Evolutionary conservation across 2,329 filamentous ascomycete species (phyloP).

Genomic region (Madurella fahalii): DNA sequence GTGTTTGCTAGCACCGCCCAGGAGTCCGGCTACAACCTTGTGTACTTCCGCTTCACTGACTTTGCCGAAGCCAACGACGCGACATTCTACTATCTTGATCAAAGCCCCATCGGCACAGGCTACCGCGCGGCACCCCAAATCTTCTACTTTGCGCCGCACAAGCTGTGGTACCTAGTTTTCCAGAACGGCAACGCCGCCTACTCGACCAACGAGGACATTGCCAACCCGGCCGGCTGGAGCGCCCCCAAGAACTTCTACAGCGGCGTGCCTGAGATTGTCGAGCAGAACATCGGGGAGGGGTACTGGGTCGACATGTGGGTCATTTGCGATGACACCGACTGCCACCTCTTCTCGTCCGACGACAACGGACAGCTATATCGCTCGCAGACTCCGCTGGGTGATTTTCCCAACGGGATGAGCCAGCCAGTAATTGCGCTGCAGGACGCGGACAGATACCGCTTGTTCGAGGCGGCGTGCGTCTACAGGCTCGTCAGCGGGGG

Average conservation of each 20-base stretch:
- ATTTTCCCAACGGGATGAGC: constrained; percentile 36
- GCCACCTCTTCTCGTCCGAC: constrained; percentile 39
- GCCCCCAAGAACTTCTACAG: constrained; percentile 35
- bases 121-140: constrained; percentile 40
- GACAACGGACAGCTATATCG: constrained; percentile 41
- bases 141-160: constrained; percentile 40
- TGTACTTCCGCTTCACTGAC: constrained; percentile 39
- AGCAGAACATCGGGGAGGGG: constrained; percentile 31
- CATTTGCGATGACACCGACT: constrained; percentile 35
- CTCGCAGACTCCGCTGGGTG: constrained; percentile 31
- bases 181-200: constrained; percentile 42
- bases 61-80: constrained; percentile 31
- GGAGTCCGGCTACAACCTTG: constrained; percentile 35
- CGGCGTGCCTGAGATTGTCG: constrained; percentile 31
- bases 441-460: constrained; percentile 27
- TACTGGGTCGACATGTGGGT: constrained; percentile 44
- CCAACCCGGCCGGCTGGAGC: constrained; percentile 37
- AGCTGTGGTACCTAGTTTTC: constrained; percentile 40
- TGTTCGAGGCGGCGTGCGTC: constrained; percentile 38
- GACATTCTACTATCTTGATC: constrained; percentile 37
- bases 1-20: constrained; percentile 38
- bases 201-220: constrained; percentile 39
- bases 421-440: constrained; percentile 34
- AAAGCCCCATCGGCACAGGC: constrained; percentile 34
- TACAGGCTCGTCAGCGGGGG: constrained; percentile 30